phyloP scores from a whole-genome alignment of 345 rosid species.

The Hibiscus mutabilis region DNA sequence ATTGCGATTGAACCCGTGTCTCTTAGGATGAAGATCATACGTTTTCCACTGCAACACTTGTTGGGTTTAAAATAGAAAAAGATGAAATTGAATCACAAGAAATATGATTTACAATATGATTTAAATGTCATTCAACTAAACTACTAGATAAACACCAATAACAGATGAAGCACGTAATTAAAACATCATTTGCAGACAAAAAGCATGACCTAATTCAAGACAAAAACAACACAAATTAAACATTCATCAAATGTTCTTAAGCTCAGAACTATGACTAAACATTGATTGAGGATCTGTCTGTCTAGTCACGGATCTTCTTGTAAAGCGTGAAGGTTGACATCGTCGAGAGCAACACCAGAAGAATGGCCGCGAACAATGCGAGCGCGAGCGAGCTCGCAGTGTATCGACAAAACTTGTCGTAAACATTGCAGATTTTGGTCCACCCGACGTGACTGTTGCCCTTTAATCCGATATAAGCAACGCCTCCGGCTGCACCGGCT shows the following conservation, averaged over 20 bases:
- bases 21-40: too few species aligned
- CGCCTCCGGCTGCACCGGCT: constrained; percentile 65
- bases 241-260: neutral
- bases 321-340: constrained; percentile 41
- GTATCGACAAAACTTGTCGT: constrained; percentile 59
- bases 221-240: neutral
- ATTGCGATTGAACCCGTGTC: too few species aligned
- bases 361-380: constrained; percentile 44
- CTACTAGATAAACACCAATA: neutral
- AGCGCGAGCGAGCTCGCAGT: constrained; percentile 36
- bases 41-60: too few species aligned
- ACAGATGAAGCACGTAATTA: neutral
- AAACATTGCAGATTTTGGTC: constrained; percentile 48
- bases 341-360: constrained; percentile 49
- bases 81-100: too few species aligned
- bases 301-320: constrained; percentile 31
- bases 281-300: neutral
- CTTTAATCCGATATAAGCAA: constrained; percentile 58
- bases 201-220: neutral
- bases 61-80: too few species aligned
- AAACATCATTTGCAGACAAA: neutral
- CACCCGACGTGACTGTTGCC: constrained; percentile 52
- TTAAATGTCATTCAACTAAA: neutral
- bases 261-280: neutral
- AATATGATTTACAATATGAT: too few species aligned